A percentile compares a stretch with the other conserved stretches of the same genome.
phyloP scores from a whole-genome alignment of 345 rosid genomes.

The Erodium maritimum region DNA sequence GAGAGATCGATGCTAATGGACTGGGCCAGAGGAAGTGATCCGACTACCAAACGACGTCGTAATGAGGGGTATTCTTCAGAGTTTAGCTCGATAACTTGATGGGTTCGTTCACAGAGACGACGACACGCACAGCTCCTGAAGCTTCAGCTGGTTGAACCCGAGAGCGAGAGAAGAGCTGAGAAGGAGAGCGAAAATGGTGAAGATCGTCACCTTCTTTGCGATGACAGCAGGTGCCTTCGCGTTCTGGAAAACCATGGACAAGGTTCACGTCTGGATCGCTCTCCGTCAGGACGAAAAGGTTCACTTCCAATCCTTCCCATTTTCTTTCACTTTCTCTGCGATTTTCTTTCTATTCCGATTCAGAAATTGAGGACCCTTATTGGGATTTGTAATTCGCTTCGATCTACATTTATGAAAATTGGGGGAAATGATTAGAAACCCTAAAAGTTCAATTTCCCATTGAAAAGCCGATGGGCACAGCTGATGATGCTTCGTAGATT shows the following conservation, averaged over 20 bases:
- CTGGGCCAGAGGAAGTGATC: too few relatives aligned
- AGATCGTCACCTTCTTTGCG: not conserved
- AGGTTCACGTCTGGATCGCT: constrained; percentile 90
- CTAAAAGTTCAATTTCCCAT: not conserved
- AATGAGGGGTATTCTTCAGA: too few relatives aligned
- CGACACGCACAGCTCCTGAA: too few relatives aligned
- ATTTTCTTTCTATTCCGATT: not conserved
- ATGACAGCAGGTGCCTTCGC: constrained; percentile 74
- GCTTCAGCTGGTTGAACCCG: too few relatives aligned
- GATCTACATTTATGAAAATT: too few relatives aligned
- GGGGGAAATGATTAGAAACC: not conserved
- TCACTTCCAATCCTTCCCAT: not conserved
- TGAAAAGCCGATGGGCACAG: not conserved
- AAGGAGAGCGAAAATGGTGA: not conserved
- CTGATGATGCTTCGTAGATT: not conserved
- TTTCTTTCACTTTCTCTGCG: not conserved
- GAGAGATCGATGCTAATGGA: too few relatives aligned
- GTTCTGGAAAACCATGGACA: constrained; percentile 88
- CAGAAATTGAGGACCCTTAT: not conserved
- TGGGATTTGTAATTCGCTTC: not conserved
- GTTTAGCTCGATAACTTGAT: too few relatives aligned
- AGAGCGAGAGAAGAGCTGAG: not conserved
- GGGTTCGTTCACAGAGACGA: too few relatives aligned
- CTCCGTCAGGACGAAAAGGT: constrained; percentile 22
- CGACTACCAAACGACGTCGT: too few relatives aligned